These are phyloP conservation scores for Wickerhamiella shivajii DNA, from an alignment of 805 yeast genomes.

Conservation along the genomic window DNA sequence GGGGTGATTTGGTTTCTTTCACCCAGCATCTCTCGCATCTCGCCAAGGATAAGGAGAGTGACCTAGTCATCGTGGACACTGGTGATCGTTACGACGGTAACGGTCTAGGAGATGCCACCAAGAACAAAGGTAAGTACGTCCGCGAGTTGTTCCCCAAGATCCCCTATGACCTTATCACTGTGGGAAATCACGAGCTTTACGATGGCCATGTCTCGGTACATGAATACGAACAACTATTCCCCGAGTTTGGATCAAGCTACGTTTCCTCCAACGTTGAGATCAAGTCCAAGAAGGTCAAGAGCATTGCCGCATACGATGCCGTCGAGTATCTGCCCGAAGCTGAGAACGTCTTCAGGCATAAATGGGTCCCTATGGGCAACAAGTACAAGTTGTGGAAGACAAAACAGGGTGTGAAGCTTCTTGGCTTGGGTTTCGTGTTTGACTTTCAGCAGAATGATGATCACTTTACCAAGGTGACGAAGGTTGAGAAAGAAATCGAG, in stretches of 20 bases:
- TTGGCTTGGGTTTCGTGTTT: slow-evolving; percentile 67
- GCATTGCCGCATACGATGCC: slow-evolving; percentile 13
- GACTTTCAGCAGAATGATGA: slow-evolving; percentile 50
- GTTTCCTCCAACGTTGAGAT: slow-evolving; percentile 31
- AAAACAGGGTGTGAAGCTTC: slow-evolving; percentile 32
- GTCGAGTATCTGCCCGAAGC: neutral
- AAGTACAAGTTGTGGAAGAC: slow-evolving; percentile 53
- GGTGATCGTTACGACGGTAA: slow-evolving; percentile 94
- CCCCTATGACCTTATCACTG: slow-evolving; percentile 62
- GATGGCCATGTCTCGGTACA: slow-evolving; percentile 43
- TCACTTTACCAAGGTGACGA: slow-evolving; percentile 42
- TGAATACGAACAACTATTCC: slow-evolving; percentile 42
- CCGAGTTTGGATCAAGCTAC: slow-evolving; percentile 42
- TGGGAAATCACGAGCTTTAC: slow-evolving; percentile 87
- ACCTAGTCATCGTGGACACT: slow-evolving; percentile 61
- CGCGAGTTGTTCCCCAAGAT: slow-evolving; percentile 43
- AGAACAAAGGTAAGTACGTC: slow-evolving; percentile 49
- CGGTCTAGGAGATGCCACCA: slow-evolving; percentile 60
- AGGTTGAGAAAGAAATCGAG: slow-evolving; percentile 37
- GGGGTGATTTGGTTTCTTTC: slow-evolving; percentile 87
- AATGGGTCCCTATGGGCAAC: slow-evolving; percentile 51
- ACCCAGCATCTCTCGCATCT: slow-evolving; percentile 31
- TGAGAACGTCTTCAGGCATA: slow-evolving; percentile 13
- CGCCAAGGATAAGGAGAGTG: slow-evolving; percentile 37
- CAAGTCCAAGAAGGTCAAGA: slow-evolving; percentile 19